Evolutionary conservation across 257 asterid species (phyloP), one percentile per base, ranked within the genome.

Genomic region (Salvia rosmarinus): DNA sequence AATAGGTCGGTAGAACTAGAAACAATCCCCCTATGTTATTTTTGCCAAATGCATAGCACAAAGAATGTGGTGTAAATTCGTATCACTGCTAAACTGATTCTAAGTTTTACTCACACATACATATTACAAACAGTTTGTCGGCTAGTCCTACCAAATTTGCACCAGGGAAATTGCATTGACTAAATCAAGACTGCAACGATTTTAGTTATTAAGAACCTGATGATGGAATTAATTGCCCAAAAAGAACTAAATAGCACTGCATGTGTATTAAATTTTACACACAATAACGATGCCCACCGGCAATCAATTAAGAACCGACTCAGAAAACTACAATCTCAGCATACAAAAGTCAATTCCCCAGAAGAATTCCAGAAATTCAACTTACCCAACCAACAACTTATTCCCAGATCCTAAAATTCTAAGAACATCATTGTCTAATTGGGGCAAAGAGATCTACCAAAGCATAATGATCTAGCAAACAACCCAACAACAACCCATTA

Each of bases 371-470:
- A n/a, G n/a, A n/a, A n/a, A n/a, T n/a, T n/a, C n/a, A n/a, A 28
- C n/a, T 30, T 52, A 6, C 25, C 32, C 19, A 39, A 65, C 50
- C 62, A 58, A 25, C 19, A 73, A 6, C 51, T 52, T 42, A 58
- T 21, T 21, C 52, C 56, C 59, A 66, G 57, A 79, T 71, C 75
- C 65, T 1, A 34, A 63, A 65, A 23, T 55, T 10, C 12, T 16
- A 52, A 17, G 43, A 52, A 21, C 35, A n/a, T n/a, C n/a, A n/a
- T n/a, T n/a, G n/a, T n/a, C n/a, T n/a, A n/a, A n/a, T n/a, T n/a
- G n/a, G n/a, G n/a, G n/a, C n/a, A n/a, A n/a, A n/a, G n/a, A n/a
- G 3, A 34, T 14, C 20, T 9, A 65, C 40, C 59, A 73, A 42
- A 42, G n/a, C 4, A 57, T 42, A 19, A 11, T 44, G 37, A 57